Percentiles rank a stretch among this genome's conserved stretches.
These are phyloP conservation scores for Hyaloperonospora brassicae DNA, from an alignment of 352 stramenopile genomes.

Conservation along the genomic window DNA sequence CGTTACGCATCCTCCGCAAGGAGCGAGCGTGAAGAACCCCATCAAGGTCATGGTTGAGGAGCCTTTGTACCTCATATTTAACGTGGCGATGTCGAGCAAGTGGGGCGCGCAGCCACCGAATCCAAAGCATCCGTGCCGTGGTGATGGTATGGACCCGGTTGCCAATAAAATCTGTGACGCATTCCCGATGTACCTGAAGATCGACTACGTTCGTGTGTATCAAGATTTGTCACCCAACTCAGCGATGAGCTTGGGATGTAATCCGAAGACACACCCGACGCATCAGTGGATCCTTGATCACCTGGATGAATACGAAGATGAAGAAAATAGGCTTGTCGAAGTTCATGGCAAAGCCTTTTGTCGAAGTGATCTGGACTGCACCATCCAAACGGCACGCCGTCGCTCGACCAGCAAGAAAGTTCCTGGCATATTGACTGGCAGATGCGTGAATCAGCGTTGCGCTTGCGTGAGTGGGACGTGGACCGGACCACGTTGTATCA, in stretches of 20 bases:
- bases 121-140: slow-evolving; percentile 42
- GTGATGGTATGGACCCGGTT: slow-evolving; percentile 33
- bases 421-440: slow-evolving; percentile 19
- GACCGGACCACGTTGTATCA: slow-evolving; percentile 45
- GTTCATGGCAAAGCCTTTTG: slow-evolving; percentile 66
- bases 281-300: slow-evolving; percentile 69
- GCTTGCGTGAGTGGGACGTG: slow-evolving; percentile 30
- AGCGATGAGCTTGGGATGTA: slow-evolving; percentile 48
- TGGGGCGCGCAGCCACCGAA: slow-evolving; percentile 81
- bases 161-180: slow-evolving; percentile 50
- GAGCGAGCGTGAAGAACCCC: slow-evolving; percentile 43
- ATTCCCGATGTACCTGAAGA: slow-evolving; percentile 64
- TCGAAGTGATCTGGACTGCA: slow-evolving; percentile 47
- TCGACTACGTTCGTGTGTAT: slow-evolving; percentile 78
- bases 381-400: slow-evolving; percentile 21
- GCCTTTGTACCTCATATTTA: slow-evolving; percentile 93
- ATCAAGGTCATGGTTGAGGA: slow-evolving; percentile 90
- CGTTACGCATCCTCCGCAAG: slow-evolving; percentile 49
- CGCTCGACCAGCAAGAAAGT: slow-evolving; percentile 2
- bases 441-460: slow-evolving; percentile 38
- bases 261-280: slow-evolving; percentile 58
- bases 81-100: slow-evolving; percentile 89
- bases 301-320: slow-evolving; percentile 65
- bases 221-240: slow-evolving; percentile 39
- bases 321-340: slow-evolving; percentile 44